Conservation (phyloP, 148 eudicot genomes). For the Arctostaphylos glauca region DNA sequence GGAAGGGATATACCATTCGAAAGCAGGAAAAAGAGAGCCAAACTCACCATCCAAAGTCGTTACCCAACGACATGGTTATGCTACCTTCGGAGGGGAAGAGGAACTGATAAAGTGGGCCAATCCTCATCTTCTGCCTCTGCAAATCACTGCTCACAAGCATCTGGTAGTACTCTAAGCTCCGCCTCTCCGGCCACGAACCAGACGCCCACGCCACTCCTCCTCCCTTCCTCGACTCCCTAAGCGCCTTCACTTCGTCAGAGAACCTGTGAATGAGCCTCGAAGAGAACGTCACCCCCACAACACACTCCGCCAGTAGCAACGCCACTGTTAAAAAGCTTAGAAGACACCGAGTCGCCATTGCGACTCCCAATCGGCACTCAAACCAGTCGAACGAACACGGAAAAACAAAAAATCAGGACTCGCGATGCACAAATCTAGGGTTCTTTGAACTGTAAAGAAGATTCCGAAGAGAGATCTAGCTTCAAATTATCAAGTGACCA, state of each 20-base stretch:
- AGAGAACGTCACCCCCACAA: slow-evolving; percentile 29
- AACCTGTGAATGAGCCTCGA: slow-evolving; percentile 69
- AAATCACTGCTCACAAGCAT: slow-evolving; percentile 52
- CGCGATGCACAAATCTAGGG: neutral
- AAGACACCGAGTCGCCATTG: slow-evolving; percentile 14
- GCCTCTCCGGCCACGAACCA: slow-evolving; percentile 38
- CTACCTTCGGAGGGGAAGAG: slow-evolving; percentile 70
- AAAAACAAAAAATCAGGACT: too few species aligned
- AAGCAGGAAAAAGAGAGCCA: neutral
- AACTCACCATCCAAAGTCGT: slow-evolving; percentile 84
- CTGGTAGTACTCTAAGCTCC: slow-evolving; percentile 59
- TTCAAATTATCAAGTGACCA: neutral
- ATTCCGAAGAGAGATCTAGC: slow-evolving; percentile 6
- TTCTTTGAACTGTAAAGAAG: neutral
- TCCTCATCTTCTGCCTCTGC: slow-evolving; percentile 63
- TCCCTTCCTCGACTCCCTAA: slow-evolving; percentile 28
- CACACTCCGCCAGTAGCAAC: slow-evolving; percentile 15
- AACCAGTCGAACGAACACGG: neutral
- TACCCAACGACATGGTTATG: slow-evolving; percentile 47
- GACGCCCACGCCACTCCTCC: neutral
- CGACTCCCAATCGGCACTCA: neutral
- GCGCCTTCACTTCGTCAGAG: slow-evolving; percentile 58
- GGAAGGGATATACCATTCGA: neutral
- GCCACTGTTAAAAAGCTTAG: neutral
- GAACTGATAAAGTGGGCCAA: slow-evolving; percentile 45